Evolutionary conservation across 306 rosid species (phyloP).

Genomic region (Mimosa bimucronata): DNA sequence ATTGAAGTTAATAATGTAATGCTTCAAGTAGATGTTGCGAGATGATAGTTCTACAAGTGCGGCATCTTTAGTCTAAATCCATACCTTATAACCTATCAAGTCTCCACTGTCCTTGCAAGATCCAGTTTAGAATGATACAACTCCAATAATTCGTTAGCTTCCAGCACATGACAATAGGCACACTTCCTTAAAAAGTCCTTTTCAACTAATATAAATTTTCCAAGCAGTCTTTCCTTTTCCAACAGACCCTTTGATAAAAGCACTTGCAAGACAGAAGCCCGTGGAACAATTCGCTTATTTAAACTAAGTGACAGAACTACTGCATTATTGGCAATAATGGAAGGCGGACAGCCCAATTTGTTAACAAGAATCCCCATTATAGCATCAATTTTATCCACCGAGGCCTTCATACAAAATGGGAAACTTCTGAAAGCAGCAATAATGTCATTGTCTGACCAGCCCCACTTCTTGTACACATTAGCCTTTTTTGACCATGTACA

Average conservation of each 20-base stretch:
- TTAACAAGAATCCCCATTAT: background rate
- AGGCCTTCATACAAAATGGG: background rate
- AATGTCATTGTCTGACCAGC: background rate
- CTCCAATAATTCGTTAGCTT: background rate
- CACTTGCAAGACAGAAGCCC: background rate
- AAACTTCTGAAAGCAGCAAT: background rate
- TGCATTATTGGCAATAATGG: background rate
- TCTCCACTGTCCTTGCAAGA: background rate
- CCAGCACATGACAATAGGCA: conserved; percentile 11
- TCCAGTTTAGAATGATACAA: conserved; percentile 4
- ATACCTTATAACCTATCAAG: background rate
- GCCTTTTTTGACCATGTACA: background rate
- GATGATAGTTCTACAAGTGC: background rate
- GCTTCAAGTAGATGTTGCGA: no score
- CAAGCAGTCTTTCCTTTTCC: background rate
- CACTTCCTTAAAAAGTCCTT: conserved; percentile 5
- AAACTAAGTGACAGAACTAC: background rate
- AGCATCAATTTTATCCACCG: background rate
- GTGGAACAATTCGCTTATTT: background rate
- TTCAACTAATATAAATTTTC: background rate
- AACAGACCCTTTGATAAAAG: background rate
- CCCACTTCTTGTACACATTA: conserved; percentile 35
- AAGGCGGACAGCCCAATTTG: background rate
- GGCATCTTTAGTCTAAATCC: background rate
- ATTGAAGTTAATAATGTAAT: no score